Base-by-base conservation (phyloP, 176 grass and related monocot genomes). In the Lolium multiflorum region DNA sequence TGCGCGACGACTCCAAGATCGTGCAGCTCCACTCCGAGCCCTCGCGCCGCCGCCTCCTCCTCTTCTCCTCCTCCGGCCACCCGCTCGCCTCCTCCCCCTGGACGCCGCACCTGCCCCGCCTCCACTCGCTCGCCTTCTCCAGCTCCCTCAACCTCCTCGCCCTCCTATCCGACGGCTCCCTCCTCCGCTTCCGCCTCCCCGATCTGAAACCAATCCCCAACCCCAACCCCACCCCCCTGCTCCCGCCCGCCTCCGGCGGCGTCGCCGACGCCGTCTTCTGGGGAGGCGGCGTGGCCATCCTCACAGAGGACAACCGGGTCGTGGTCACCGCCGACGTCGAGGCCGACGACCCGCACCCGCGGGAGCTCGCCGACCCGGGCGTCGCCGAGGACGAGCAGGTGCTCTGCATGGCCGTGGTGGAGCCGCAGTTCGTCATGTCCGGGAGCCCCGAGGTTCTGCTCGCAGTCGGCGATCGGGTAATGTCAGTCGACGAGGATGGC, bases 1-100 rank as follows among this genome's bases (percentile, higher is more conserved):
- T 98, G 69, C 90, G 96, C 57, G 96, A 98, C 74, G 96, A 98
- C 84, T 95, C 96, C 18, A 98, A 98, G 90, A 98, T 98, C 86
- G 96, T 98, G 48, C 96, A 98, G 88, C 87, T 98, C 68, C 85
- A 90, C 83, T 91, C 91, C 62, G 96, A 98, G 86, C 94, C 96
- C 37, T 94, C 96, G 7, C 96, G 96, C 50, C 93, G 96, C 13
- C 93, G 92, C 84, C 90, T 98, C 61, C 96, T 92, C 85, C 91
- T 98, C 69, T 95, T 95, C 88, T 90, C 91, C 81, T 90, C 90
- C 47, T 84, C 93, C 11, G 96, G 91, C 57, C 69, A 87, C 57
- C 81, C 90, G 11, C 60, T 98, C 51, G 91, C 93, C 17, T 98
- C 96, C 84, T 75, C 86, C 51, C 89, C 86, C 0, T 98, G 96